Conservation (phyloP, 2,329 filamentous ascomycete species). For the Cladosporium sp. region DNA sequence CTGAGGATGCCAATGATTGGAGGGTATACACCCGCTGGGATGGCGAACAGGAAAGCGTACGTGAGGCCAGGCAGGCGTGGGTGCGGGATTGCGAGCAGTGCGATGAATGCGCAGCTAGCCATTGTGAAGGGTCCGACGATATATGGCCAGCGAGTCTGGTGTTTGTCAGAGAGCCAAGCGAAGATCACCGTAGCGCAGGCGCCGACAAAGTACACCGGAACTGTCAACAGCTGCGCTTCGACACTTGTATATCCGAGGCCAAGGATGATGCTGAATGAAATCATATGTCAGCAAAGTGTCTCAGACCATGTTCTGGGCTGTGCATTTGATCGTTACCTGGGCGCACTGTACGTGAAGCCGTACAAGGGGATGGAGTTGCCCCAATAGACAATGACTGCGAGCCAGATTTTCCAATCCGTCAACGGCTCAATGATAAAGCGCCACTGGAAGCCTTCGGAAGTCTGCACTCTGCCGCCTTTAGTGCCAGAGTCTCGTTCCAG, state of each 20-base stretch:
- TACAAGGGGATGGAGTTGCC: slow-evolving; percentile 28
- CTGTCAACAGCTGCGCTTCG: slow-evolving; percentile 42
- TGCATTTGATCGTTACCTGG: slow-evolving; percentile 19
- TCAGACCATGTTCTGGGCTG: slow-evolving; percentile 33
- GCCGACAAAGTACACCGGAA: slow-evolving; percentile 38
- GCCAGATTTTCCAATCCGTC: slow-evolving; percentile 42
- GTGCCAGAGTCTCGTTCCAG: slow-evolving; percentile 1
- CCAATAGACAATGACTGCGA: slow-evolving; percentile 31
- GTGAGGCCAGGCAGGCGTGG: slow-evolving; percentile 24
- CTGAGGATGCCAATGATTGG: slow-evolving; percentile 24
- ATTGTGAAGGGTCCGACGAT: slow-evolving; percentile 15
- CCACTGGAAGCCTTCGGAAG: slow-evolving; percentile 32
- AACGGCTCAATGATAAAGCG: slow-evolving; percentile 36
- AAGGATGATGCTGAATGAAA: slow-evolving; percentile 41
- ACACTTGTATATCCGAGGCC: slow-evolving; percentile 41
- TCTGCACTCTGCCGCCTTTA: slow-evolving; percentile 40
- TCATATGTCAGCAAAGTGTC: slow-evolving; percentile 21
- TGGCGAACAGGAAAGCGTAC: slow-evolving; percentile 24
- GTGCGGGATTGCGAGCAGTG: slow-evolving; percentile 23
- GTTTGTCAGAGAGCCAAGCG: slow-evolving; percentile 18
- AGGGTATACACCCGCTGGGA: slow-evolving; percentile 39
- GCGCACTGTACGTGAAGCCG: slow-evolving; percentile 57
- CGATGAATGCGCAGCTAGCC: slow-evolving; percentile 18
- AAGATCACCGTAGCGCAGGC: slow-evolving; percentile 16
- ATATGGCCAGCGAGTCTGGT: slow-evolving; percentile 16